A percentile compares a stretch with the other conserved stretches of the same genome.
Evolutionary conservation across 2,329 filamentous ascomycete genomes (phyloP).

Genomic region (Penicillium brasilianum): DNA sequence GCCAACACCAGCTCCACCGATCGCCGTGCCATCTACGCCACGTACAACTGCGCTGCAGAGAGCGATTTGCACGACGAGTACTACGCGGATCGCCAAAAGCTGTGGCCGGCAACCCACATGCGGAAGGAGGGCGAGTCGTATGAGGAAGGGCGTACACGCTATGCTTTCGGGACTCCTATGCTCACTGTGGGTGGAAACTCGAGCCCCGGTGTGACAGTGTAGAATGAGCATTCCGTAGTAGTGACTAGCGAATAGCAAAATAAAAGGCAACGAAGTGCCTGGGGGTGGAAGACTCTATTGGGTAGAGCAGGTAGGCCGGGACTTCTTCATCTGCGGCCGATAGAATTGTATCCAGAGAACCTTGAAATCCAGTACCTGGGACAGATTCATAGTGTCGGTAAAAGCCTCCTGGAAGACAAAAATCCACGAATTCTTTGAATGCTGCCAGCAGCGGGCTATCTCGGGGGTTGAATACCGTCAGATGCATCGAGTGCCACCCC

Average conservation of each 20-base stretch:
- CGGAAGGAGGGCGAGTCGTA: constrained; percentile 42
- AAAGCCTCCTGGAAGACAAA: not conserved
- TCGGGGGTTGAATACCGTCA: too few species aligned
- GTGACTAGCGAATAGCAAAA: not conserved
- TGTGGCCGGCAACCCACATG: constrained; percentile 51
- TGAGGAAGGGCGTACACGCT: constrained; percentile 40
- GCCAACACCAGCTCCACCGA: constrained; percentile 42
- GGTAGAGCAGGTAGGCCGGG: not conserved
- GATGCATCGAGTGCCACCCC: not conserved
- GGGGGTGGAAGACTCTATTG: not conserved
- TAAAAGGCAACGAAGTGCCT: not conserved
- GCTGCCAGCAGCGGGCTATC: not conserved
- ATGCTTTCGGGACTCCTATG: constrained; percentile 49
- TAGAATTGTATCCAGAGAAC: not conserved
- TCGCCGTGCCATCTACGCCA: constrained; percentile 50
- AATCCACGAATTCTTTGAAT: not conserved
- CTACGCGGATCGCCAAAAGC: constrained; percentile 47
- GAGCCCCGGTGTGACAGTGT: constrained; percentile 9
- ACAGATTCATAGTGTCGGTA: not conserved
- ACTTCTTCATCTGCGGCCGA: not conserved
- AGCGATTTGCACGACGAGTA: constrained; percentile 51
- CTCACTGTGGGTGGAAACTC: constrained; percentile 38
- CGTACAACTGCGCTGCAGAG: constrained; percentile 48
- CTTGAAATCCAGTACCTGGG: not conserved
- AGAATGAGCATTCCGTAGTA: not conserved